A percentile compares a stretch with the other conserved stretches of the same genome.
phyloP scores from a whole-genome alignment of 2,329 filamentous ascomycete genomes.

The Hypoxylon sp. region DNA sequence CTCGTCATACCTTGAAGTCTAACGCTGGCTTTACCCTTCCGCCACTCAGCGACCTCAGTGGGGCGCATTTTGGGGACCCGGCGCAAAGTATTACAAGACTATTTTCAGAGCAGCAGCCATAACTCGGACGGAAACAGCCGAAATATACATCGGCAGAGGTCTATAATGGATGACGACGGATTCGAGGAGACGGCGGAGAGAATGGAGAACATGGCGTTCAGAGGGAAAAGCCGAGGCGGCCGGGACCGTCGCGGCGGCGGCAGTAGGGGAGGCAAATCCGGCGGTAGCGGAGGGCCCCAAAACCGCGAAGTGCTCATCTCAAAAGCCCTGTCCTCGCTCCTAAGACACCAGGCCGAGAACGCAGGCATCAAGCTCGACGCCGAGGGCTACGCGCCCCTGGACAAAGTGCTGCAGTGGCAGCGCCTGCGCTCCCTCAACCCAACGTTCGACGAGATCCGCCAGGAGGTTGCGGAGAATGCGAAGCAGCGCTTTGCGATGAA shows the following conservation, averaged over 20 bases:
- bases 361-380: conserved; percentile 70
- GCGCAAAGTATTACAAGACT: background rate
- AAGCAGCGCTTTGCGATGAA: conserved; percentile 93
- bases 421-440: conserved; percentile 77
- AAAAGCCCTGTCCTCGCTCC: conserved; percentile 67
- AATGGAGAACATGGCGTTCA: conserved; percentile 28
- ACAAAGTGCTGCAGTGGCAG: conserved; percentile 70
- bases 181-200: conserved; percentile 31
- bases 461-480: conserved; percentile 80
- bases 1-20: background rate
- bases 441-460: conserved; percentile 80
- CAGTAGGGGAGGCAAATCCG: conserved; percentile 51
- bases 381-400: conserved; percentile 72
- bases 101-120: background rate
- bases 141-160: background rate
- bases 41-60: background rate
- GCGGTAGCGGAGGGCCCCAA: conserved; percentile 53
- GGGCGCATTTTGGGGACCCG: conserved; percentile 1
- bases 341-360: conserved; percentile 70
- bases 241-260: conserved; percentile 50
- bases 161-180: conserved; percentile 27
- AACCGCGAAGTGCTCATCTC: conserved; percentile 66
- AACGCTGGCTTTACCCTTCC: conserved; percentile 2
- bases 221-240: conserved; percentile 45
- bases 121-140: background rate